Evolutionary conservation across 495 filamentous ascomycete species (phyloP), one percentile per base, ranked within the genome.

Genomic region (Beverwykella pulmonaria): DNA sequence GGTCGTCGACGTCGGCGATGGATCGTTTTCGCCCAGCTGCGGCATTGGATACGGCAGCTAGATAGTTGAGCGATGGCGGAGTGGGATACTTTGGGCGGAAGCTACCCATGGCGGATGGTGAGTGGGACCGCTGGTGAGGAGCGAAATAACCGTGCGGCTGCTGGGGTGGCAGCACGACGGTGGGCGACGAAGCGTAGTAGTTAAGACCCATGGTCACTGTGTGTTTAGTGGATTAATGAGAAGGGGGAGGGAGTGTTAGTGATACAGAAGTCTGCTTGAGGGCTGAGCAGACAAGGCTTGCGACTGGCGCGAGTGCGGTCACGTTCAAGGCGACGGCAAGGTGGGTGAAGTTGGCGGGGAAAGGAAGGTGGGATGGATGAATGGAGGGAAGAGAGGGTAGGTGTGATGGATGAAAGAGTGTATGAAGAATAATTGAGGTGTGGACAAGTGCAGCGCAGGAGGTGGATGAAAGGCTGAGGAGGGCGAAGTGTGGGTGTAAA

Each of bases 21-120:
- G 86, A 87, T 58, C 87, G 82, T 71, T 89, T 89, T 65, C 85
- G 86, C 44, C 86, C 85, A 54, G 82, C 82, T 19, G 78, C 70
- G 44, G 79, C 39, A 59, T 68, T 70, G 67, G 71, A 69, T 23
- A 79, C 41, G 67, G 55, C 20, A 72, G 71, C 66, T 17, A 69
- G 69, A 47, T 74, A 74, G 59, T 74, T 74, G 53, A 74, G 53
- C 39, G 71, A 74, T 19, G 71, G 71, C 29, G 71, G 71, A 7
- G 65, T 69, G 41, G 71, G 71, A 60, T 61, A 72, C 34, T 68
- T 71, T n/a, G 60, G 68, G 14, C 68, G 64, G 47, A 68, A 68
- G 56, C 23, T 61, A 46, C 32, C 36, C 52, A 53, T 53, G 32
- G 59, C 8, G 5, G 63, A 36, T 32, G 71, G 55, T 39, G 71